Conservation (phyloP, 2,329 filamentous ascomycete genomes). For the Clonostachys solani region DNA sequence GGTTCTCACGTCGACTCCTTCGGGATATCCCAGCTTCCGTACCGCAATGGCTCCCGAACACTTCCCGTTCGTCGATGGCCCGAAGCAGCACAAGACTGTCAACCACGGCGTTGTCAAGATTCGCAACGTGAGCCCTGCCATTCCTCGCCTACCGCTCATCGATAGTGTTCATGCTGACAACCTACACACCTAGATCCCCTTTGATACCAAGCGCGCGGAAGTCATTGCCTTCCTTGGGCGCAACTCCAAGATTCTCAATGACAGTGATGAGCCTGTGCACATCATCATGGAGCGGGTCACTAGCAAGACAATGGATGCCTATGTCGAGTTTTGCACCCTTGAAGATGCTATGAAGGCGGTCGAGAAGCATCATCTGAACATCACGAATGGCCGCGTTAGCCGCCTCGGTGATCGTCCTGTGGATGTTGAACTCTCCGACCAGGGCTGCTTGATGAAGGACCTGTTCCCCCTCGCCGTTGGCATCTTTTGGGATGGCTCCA, state of each 20-base stretch:
- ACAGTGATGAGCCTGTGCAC: constrained; percentile 51
- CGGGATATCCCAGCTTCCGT: constrained; percentile 24
- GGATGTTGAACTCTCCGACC: constrained; percentile 51
- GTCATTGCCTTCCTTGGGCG: constrained; percentile 55
- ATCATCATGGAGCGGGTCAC: constrained; percentile 62
- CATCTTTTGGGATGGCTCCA: constrained; percentile 46
- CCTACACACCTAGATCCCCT: constrained; percentile 43
- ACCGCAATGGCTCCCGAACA: constrained; percentile 28
- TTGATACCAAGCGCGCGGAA: constrained; percentile 46
- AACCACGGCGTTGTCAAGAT: constrained; percentile 43
- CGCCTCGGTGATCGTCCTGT: constrained; percentile 55
- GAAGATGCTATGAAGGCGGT: constrained; percentile 50
- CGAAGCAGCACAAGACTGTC: constrained; percentile 16
- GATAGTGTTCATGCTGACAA: too few species aligned
- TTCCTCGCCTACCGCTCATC: too few species aligned
- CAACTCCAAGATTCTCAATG: constrained; percentile 49
- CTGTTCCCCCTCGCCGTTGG: constrained; percentile 56
- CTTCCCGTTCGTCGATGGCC: constrained; percentile 42
- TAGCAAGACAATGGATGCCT: constrained; percentile 59
- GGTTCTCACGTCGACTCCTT: constrained; percentile 22
- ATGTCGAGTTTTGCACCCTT: constrained; percentile 50
- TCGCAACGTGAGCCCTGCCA: constrained; percentile 37
- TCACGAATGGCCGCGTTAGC: constrained; percentile 30
- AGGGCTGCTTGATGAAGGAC: constrained; percentile 54
- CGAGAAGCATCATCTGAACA: constrained; percentile 36